These are phyloP conservation scores for Penicillium steckii DNA, from an alignment of 495 filamentous ascomycete genomes.

Conservation along the genomic window DNA sequence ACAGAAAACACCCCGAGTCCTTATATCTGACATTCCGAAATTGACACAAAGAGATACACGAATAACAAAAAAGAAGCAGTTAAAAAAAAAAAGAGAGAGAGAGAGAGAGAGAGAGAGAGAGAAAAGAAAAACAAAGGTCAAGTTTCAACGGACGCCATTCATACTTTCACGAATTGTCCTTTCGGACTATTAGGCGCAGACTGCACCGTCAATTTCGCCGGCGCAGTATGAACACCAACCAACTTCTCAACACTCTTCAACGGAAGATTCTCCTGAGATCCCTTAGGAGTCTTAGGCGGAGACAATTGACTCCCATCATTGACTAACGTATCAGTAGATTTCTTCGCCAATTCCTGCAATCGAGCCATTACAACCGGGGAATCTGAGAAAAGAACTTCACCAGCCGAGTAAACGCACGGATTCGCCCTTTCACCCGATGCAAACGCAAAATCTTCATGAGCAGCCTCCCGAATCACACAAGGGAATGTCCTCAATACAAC, in stretches of 20 bases:
- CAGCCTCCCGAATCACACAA: conserved; percentile 53
- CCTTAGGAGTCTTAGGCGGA: conserved; percentile 17
- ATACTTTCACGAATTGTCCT: conserved; percentile 7
- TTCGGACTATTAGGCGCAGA: conserved; percentile 25
- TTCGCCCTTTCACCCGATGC: conserved; percentile 39
- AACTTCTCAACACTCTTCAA: conserved; percentile 7
- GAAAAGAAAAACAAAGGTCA: not conserved
- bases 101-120: not conserved
- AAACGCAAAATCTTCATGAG: conserved; percentile 51
- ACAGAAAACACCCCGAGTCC: not conserved
- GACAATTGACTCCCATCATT: conserved; percentile 16
- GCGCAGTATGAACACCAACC: not conserved
- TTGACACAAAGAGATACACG: not conserved
- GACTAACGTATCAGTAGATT: conserved; percentile 28
- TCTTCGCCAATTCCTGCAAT: conserved; percentile 46
- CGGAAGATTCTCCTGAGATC: conserved; percentile 9
- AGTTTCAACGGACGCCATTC: not conserved
- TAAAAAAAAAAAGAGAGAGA: not conserved
- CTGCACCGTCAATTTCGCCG: conserved; percentile 10
- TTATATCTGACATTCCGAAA: not conserved
- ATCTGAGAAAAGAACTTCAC: conserved; percentile 54
- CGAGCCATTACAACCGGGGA: conserved; percentile 52
- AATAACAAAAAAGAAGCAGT: not conserved
- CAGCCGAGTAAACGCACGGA: conserved; percentile 49
- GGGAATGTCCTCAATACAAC: conserved; percentile 56